Base-by-base conservation (phyloP, 2,329 filamentous ascomycete species). In the Scorias spongiosa region DNA sequence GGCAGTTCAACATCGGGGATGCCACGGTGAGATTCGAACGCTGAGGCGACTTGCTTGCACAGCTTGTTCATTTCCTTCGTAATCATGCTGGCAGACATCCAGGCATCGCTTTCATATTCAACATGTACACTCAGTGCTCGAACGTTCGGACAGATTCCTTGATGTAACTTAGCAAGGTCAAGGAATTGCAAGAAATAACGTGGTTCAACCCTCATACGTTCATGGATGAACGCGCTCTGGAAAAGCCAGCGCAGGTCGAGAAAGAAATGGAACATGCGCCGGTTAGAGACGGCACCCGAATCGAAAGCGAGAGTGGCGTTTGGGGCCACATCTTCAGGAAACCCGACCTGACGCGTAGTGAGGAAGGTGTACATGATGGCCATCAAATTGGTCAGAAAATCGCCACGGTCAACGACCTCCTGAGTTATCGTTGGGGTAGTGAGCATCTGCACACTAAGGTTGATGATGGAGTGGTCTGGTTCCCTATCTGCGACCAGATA, bases 391-490 rank as follows among this genome's bases (percentile, higher is more conserved):
- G 87, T 95, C 51, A 98, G 70, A 58, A 98, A 98, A 61, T 98
- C 98, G 26, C 88, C 89, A 39, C 87, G 77, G 56, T 94, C 84
- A 8, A 98, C 86, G 41, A 96, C 84, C 63, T 98, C 93, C 39
- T 87, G 84, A 0, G 89, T 96, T 51, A 98, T 96, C 0, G 89
- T 93, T 1, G 91, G 88, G 0, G 91, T 95, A 0, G 91, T 98
- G 49, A 98, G 70, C 77, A 98, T 93, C 59, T 98, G 91, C 28
- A 96, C 69, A 4, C 89, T 96, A 32, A 98, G 76, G 58, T 95
- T 95, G 69, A 98, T 94, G 58, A 98, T 96, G 10, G 89, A 96
- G 63, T 96, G 89, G 57, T 98, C 91, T 2, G 91, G 91, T 61
- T 98, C 91, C 50, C 91, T 75, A 58, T 98, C 91, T 11, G 89